Evolutionary conservation across 192 early-diverging fungal species (phyloP), one percentile per base, ranked within the genome.

Genomic region (Backusella psychrophila): DNA sequence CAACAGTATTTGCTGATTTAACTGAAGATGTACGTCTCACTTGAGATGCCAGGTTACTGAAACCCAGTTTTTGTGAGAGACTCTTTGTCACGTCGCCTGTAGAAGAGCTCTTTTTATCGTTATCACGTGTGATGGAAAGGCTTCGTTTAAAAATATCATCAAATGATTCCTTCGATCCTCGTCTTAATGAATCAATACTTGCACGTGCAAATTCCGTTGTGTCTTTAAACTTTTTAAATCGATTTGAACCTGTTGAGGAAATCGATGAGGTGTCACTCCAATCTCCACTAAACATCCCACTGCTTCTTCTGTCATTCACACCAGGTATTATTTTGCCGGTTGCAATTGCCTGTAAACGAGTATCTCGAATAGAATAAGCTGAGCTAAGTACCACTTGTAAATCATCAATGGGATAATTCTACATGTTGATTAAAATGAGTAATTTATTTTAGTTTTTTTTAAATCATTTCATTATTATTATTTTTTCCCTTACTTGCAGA

Each of bases 381-480:
- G 63, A 75, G 33, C 67, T 77, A 4, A 81, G 33, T 14, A 81
- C 76, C 44, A 72, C 31, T 46, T 81, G 80, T 33, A 89, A 80
- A 71, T 87, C 85, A 31, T 81, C 69, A 67, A 85, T 81, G 15
- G 91, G 91, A 56, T 91, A 91, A 56, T 87, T 84, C 87, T 93
- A 81, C 49, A 80, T n/a, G 17, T 53, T 8, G n/a, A 21, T 8
- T 26, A 17, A 19, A 49, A 35, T 76, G 31, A 29, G 15, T 44
- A 9, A 75, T 59, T 59, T 59, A 29, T 63, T 29, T 21, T 9
- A 21, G 19, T 26, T 56, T 53, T 59, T 11, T 59, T 11, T 2
- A 33, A 42, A 46, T 38, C 71, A 44, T 1, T 23, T 15, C 3
- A 34, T 31, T 19, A n/a, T n/a, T 69, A n/a, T 21, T 26, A 14